Evolutionary conservation across 2,329 filamentous ascomycete species (phyloP), one percentile per base, ranked within the genome.

Genomic region (Penicillium verrucosum): DNA sequence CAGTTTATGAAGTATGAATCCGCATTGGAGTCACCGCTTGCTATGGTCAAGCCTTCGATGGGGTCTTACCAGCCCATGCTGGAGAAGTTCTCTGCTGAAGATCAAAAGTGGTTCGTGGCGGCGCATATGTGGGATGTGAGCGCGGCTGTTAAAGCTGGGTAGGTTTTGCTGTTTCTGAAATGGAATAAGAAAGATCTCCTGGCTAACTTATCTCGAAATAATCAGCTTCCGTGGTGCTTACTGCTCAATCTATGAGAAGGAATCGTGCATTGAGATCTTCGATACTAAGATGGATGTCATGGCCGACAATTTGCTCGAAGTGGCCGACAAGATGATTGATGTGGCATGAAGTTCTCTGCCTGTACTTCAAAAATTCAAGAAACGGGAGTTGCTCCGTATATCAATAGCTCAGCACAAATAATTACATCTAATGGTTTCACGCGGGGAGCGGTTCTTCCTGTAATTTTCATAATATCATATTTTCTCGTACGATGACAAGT

Each of bases 41-140:
- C 78, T 0, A 68, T 82, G 18, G 79, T 77, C 1, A 85, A 84
- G 67, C 82, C 82, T 0, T 77, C 75, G 0, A 68, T 77, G 4
- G 74, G 65, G 27, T 77, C 79, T 0, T 85, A 85, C 61, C 63
- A 68, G 58, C 71, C 75, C 1, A 65, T 81, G 6, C 67, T 80
- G 34, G 73, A 74, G n/a, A 68, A 65, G 47, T 76, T 83, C 54
- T 74, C 62, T 0, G 61, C 63, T 0, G 68, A 71, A 0, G 70
- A 78, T 42, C 58, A 68, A 58, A 76, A 75, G 44, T 85, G 82
- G 82, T 85, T 84, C 65, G 82, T 81, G 0, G 82, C 83, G 1
- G 82, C 81, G 23, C 83, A 85, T 69, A 80, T 81, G 75, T 85
- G 82, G 83, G 82, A 85, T 71, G 81, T 82, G 1, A 75, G 76